Evolutionary conservation across 2,329 filamentous ascomycete genomes (phyloP).

Genomic region (Monosporascus ibericus): DNA sequence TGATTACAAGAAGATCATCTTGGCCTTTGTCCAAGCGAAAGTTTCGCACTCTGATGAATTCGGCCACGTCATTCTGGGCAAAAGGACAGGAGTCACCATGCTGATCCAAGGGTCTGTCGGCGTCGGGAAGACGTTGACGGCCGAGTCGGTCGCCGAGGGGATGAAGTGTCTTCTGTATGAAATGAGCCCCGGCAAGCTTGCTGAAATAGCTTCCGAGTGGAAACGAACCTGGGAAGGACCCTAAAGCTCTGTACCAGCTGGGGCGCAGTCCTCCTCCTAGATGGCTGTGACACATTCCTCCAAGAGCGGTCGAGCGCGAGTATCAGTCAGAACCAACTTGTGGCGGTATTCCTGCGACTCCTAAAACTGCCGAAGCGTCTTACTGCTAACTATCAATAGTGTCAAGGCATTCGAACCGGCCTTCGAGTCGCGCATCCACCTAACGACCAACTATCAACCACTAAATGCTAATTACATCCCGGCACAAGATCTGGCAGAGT

Average conservation of each 20-base stretch:
- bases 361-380: slow-evolving; percentile 7
- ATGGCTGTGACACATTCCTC: slow-evolving; percentile 14
- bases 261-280: slow-evolving; percentile 14
- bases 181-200: slow-evolving; percentile 18
- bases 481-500: slow-evolving; percentile 7
- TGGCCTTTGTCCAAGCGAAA: slow-evolving; percentile 12
- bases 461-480: slow-evolving; percentile 1
- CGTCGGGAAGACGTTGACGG: slow-evolving; percentile 16
- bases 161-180: slow-evolving; percentile 13
- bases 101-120: slow-evolving; percentile 14
- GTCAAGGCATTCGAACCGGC: slow-evolving; percentile 9
- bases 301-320: slow-evolving; percentile 9
- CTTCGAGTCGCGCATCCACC: slow-evolving; percentile 10
- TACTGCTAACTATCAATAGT: slow-evolving; percentile 8
- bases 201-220: slow-evolving; percentile 10
- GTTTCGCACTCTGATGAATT: slow-evolving; percentile 2
- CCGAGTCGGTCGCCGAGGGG: slow-evolving; percentile 15
- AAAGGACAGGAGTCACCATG: slow-evolving; percentile 12
- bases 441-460: slow-evolving; percentile 5
- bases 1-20: slow-evolving; percentile 13
- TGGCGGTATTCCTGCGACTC: slow-evolving; percentile 8
- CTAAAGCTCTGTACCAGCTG: slow-evolving; percentile 13
- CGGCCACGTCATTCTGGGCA: slow-evolving; percentile 6
- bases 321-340: slow-evolving; percentile 13
- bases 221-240: slow-evolving; percentile 14